Evolutionary conservation across 2,329 filamentous ascomycete genomes (phyloP).

Genomic region (Alternaria longipes): DNA sequence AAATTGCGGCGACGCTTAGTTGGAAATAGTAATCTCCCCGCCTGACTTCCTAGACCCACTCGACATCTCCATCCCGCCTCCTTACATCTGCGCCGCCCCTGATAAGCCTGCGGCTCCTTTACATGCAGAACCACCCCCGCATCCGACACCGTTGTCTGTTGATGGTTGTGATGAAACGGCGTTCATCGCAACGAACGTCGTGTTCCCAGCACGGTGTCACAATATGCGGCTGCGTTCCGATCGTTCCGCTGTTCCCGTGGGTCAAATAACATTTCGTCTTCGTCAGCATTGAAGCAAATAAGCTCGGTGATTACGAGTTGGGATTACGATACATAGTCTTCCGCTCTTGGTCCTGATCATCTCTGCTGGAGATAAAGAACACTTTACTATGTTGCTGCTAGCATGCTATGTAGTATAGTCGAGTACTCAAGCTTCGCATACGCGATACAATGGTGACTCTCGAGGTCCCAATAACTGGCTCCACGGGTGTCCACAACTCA

Average conservation of each 20-base stretch:
- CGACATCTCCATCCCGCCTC: slow-evolving; percentile 1
- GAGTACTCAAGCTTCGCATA: background rate
- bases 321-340: background rate
- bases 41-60: background rate
- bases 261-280: background rate
- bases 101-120: background rate
- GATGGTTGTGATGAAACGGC: background rate
- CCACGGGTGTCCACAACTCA: slow-evolving; percentile 13
- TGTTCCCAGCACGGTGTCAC: background rate
- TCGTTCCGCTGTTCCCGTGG: background rate
- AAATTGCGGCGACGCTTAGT: slow-evolving; percentile 9
- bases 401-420: background rate
- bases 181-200: background rate
- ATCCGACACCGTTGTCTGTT: background rate
- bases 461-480: slow-evolving; percentile 10
- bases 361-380: background rate
- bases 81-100: slow-evolving; percentile 1
- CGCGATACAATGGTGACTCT: background rate
- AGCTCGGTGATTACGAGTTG: slow-evolving; percentile 3
- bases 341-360: background rate
- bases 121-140: background rate
- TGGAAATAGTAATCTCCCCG: slow-evolving; percentile 11
- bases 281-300: background rate
- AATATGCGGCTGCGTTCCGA: background rate
- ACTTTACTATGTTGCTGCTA: background rate